Evolutionary conservation across 805 yeast species (phyloP), one percentile per base, ranked within the genome.

Genomic region (Candida takata): DNA sequence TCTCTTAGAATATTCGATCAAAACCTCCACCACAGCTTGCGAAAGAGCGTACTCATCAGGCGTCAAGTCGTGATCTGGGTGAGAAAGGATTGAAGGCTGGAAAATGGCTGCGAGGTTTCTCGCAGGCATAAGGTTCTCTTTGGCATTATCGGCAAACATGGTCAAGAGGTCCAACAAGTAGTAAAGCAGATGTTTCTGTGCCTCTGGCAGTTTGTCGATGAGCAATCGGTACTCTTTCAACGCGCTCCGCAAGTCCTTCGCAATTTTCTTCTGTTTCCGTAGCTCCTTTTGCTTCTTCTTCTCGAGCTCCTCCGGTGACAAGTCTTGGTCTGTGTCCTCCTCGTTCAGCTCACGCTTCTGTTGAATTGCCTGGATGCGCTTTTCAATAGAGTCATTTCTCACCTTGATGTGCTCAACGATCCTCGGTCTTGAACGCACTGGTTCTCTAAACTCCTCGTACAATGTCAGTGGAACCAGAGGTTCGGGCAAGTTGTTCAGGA

Each of bases 11-110:
- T 90, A 86, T 46, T 82, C 88, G 38, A 90, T 84, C 63, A 92
- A 70, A 46, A 90, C 87, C 52, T 88, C 94, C 18, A 92, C 81
- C 24, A 85, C 95, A 7, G 77, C 69, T 46, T 88, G 86, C 5
- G 95, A 84, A 24, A 86, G 62, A 10, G 84, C 90, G 61, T 88
- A 88, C 59, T 92, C 97, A 23, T 78, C 85, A 1, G 97, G 97
- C 28, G 81, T 75, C 79, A 90, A 75, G 54, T 88, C 96, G 57
- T 92, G 97, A 45, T 71, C 73, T 5, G 96, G 95, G 57, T 90
- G 97, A 8, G 95, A 83, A 35, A 92, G 65, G 13, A 92, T 77
- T n/a, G 95, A 84, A 4, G 98, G 97, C 62, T 92, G 98, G 64
- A 92, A 92, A 38, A 92, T 84, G 2, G 97, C 95, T 1, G 97